phyloP scores from a whole-genome alignment of 352 stramenopile species.

The Thraustochytrium sp. region DNA sequence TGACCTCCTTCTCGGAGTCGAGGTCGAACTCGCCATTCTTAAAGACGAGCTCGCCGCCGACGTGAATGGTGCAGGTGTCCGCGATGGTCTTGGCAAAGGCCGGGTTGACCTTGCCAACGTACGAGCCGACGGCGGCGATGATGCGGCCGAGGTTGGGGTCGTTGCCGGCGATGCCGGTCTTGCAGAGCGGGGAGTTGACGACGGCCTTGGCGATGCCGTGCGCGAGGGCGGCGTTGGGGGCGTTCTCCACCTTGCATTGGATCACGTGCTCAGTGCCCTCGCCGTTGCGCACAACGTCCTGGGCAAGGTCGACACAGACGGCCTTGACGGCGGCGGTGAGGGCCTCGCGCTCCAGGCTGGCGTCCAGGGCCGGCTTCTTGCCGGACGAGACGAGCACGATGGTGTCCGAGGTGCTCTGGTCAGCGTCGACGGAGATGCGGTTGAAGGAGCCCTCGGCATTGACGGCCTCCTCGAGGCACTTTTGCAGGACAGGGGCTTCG shows the following conservation, averaged over 20 bases:
- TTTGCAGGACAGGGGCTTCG: constrained; percentile 74
- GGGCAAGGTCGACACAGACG: constrained; percentile 83
- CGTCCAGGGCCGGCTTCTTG: constrained; percentile 49
- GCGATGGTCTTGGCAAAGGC: constrained; percentile 54
- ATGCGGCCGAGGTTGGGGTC: constrained; percentile 96
- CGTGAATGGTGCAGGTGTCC: constrained; percentile 49
- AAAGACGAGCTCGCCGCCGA: constrained; percentile 55
- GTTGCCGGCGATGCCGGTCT: constrained; percentile 94
- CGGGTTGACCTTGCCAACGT: constrained; percentile 87
- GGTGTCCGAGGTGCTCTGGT: constrained; percentile 96
- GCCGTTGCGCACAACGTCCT: constrained; percentile 96
- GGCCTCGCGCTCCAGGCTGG: constrained; percentile 64
- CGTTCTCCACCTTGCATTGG: constrained; percentile 77
- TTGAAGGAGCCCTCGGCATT: constrained; percentile 73
- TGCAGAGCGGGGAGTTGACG: constrained; percentile 92
- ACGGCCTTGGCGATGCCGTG: constrained; percentile 79
- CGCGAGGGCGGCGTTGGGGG: constrained; percentile 65
- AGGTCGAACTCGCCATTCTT: constrained; percentile 85
- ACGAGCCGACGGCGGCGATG: constrained; percentile 90
- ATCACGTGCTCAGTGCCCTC: constrained; percentile 97
- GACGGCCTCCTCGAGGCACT: constrained; percentile 69
- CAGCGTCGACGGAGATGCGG: constrained; percentile 90
- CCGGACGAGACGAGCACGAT: constrained; percentile 88
- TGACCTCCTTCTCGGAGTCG: constrained; percentile 80
- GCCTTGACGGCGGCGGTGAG: constrained; percentile 66